A percentile compares a stretch with the other conserved stretches of the same genome.
phyloP scores from a whole-genome alignment of 805 yeast species.

The Zygoascus tannicola region DNA sequence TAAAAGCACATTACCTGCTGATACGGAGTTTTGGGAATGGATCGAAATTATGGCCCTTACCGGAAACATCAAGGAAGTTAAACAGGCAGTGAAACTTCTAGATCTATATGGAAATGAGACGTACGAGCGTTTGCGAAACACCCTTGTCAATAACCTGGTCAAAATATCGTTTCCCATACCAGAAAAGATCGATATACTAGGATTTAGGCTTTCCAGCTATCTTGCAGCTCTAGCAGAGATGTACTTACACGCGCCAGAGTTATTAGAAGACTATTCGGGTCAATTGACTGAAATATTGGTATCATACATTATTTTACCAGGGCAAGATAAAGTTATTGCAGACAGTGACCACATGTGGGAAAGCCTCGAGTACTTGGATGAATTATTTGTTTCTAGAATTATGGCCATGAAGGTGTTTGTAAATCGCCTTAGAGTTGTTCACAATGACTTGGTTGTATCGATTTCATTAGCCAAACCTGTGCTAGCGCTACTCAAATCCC shows the following conservation, averaged over 20 bases:
- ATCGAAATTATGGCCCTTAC: slow-evolving; percentile 30
- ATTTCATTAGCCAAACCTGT: neutral
- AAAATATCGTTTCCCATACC: slow-evolving; percentile 28
- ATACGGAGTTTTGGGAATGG: neutral
- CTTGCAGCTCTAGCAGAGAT: slow-evolving; percentile 54
- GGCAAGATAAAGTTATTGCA: slow-evolving; percentile 27
- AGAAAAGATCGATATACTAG: neutral
- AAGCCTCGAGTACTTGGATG: slow-evolving; percentile 41
- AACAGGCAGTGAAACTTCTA: slow-evolving; percentile 51
- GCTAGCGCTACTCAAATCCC: neutral
- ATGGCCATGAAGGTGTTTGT: slow-evolving; percentile 23
- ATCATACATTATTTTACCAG: slow-evolving; percentile 50
- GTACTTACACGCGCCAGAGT: slow-evolving; percentile 38
- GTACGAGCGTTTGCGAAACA: slow-evolving; percentile 26
- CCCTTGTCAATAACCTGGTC: slow-evolving; percentile 26
- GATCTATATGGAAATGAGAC: slow-evolving; percentile 39
- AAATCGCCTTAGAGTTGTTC: neutral
- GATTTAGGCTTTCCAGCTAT: neutral
- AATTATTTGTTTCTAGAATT: slow-evolving; percentile 52
- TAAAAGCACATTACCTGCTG: neutral
- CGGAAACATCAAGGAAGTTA: slow-evolving; percentile 56
- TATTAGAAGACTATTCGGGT: slow-evolving; percentile 44
- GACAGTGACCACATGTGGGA: slow-evolving; percentile 20
- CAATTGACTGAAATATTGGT: slow-evolving; percentile 53
- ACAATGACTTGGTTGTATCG: neutral